Base-by-base conservation (phyloP, 108 stramenopile species). In the Chaetoceros muelleri region DNA sequence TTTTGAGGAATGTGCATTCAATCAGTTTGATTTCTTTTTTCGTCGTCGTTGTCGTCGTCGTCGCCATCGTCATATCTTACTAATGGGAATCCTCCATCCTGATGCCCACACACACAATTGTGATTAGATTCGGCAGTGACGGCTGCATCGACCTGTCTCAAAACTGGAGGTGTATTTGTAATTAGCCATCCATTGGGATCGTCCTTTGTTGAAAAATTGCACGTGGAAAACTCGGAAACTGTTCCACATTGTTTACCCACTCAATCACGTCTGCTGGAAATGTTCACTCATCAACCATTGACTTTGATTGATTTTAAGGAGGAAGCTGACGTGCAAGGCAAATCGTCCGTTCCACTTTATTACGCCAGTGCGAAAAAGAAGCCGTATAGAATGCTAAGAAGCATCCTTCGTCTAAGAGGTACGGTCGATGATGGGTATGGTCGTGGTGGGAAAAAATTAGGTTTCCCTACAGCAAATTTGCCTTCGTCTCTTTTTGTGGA, bases 381-480 rank as follows among this genome's bases (percentile, higher is more conserved):
- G 48, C 48, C 48, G 19, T 18, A 49, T 49, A 49, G 23, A 24
- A 24, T 24, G 23, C 48, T 49, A 7, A 5, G 22, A 7, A 18
- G n/a, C 40, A 73, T 77, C 13, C 48, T 80, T 3, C 48, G 60
- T 55, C 62, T 77, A 10, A 75, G 84, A 19, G 94, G 94, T 1
- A 47, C 60, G 1, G 90, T 95, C 21, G 79, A 74, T 46, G 57
- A 60, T 23, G 94, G 94, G 10, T 95, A 87, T 55, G 88, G 88
- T 30, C 72, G 94, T 10, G 94, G 94, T 19, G 84, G 88, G 19
- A 92, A 92, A 46, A 81, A 91, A 52, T 57, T 95, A 23, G 90
- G 94, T 19, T 74, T 95, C 22, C 88, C 94, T 3, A 95, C 94
- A 7, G 94, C 94, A 27, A 95, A 95, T 69, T 72, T 95, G 3